A percentile compares a stretch with the other conserved stretches of the same genome.
Conservation (phyloP, 208 protist species). For the Wallacemonas sp. region DNA sequence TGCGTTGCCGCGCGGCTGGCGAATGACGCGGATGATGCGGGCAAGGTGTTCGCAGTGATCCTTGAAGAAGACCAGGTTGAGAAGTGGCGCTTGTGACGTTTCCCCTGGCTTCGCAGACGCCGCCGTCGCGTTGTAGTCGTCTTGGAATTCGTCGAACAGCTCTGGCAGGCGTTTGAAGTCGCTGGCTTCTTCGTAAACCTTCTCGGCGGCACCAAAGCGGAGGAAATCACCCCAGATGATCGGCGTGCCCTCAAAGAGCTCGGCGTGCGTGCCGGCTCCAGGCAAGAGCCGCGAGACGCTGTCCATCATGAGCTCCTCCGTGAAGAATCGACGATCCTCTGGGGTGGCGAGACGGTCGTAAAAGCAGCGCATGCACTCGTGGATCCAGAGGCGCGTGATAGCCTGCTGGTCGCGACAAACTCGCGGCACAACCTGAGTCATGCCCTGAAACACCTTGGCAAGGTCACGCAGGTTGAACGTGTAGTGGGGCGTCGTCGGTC, state of each 20-base stretch:
- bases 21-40: constrained; percentile 95
- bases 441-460: constrained; percentile 95
- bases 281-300: constrained; percentile 67
- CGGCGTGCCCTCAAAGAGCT: constrained; percentile 65
- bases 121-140: constrained; percentile 90
- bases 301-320: constrained; percentile 89
- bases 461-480: constrained; percentile 98
- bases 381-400: constrained; percentile 92
- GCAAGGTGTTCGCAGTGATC: constrained; percentile 96
- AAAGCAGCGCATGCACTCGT: constrained; percentile 97
- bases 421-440: constrained; percentile 91
- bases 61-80: constrained; percentile 93
- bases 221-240: constrained; percentile 95
- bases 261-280: constrained; percentile 46
- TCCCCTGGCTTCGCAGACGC: constrained; percentile 19
- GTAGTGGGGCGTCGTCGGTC: constrained; percentile 97
- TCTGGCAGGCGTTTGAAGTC: constrained; percentile 67
- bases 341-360: constrained; percentile 96
- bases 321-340: constrained; percentile 92
- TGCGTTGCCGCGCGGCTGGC: constrained; percentile 96
- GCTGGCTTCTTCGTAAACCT: constrained; percentile 88
- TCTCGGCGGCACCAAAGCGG: constrained; percentile 79
- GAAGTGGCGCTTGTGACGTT: constrained; percentile 31
- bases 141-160: constrained; percentile 90
- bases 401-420: constrained; percentile 62